Percentiles rank a stretch among this genome's conserved stretches.
These are phyloP conservation scores for Cercospora nicotianae DNA, from an alignment of 2,329 filamentous ascomycete genomes.

Conservation along the genomic window DNA sequence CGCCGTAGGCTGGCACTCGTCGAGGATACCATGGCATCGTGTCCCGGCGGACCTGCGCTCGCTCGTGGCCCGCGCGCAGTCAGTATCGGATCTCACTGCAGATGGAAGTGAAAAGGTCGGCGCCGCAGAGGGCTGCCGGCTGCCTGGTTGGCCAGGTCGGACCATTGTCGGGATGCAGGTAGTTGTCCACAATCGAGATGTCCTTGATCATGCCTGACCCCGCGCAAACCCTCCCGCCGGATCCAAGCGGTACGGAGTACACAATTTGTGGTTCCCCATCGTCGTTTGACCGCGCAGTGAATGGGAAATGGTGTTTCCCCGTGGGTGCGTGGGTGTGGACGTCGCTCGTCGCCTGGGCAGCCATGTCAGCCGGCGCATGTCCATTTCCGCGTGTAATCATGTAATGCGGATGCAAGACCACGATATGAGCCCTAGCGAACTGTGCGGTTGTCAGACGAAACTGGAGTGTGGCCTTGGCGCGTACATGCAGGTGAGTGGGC, in stretches of 20 bases:
- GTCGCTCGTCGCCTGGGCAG: neutral
- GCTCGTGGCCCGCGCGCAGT: neutral
- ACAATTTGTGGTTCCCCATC: neutral
- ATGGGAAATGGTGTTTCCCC: neutral
- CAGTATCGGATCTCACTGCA: neutral
- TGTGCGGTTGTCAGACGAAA: neutral
- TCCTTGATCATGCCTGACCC: slow-evolving; percentile 2
- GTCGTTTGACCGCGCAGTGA: neutral
- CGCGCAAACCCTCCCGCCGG: neutral
- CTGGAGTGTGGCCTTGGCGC: neutral
- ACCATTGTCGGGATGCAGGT: neutral
- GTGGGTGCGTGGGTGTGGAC: neutral
- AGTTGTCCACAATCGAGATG: neutral
- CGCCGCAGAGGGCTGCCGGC: neutral
- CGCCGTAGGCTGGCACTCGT: neutral
- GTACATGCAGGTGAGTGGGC: neutral
- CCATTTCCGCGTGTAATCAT: neutral
- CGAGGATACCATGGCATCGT: neutral
- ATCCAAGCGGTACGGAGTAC: neutral
- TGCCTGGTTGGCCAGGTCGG: neutral
- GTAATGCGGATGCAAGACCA: neutral
- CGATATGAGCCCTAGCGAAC: neutral
- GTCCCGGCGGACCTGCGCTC: neutral
- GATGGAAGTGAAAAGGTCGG: neutral
- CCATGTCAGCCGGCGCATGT: neutral